A percentile compares a stretch with the other conserved stretches of the same genome.
Conservation (phyloP, 1,284 basidiomycete genomes). For the Schizopora paradoxa region DNA sequence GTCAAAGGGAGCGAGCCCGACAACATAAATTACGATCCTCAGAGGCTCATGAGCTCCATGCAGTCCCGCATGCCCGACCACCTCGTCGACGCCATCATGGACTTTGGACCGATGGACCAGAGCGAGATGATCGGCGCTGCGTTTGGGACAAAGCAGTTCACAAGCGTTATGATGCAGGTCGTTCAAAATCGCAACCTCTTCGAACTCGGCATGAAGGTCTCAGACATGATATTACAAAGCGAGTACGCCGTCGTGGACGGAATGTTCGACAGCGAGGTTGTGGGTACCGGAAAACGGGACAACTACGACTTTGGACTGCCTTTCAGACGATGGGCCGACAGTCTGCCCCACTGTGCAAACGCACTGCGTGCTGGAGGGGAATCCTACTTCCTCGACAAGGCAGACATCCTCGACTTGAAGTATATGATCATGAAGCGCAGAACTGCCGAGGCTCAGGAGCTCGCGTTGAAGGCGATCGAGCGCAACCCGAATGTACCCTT, state of each 20-base stretch:
- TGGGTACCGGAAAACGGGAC: conserved; percentile 36
- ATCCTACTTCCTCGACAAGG: conserved; percentile 38
- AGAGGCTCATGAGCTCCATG: conserved; percentile 29
- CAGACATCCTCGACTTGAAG: conserved; percentile 59
- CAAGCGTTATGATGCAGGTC: conserved; percentile 45
- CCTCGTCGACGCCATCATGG: conserved; percentile 40
- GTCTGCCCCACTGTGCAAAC: conserved; percentile 48
- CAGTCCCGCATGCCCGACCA: conserved; percentile 39
- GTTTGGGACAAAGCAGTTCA: conserved; percentile 36
- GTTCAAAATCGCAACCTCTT: conserved; percentile 43
- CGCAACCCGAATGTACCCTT: conserved; percentile 52
- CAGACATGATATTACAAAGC: conserved; percentile 44
- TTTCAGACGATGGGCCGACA: conserved; percentile 50
- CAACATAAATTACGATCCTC: conserved; percentile 37
- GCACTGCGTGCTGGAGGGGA: conserved; percentile 41
- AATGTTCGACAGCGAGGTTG: conserved; percentile 40
- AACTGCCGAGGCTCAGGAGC: conserved; percentile 36
- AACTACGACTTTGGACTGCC: conserved; percentile 44
- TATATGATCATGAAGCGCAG: conserved; percentile 42
- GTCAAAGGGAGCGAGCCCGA: conserved; percentile 39
- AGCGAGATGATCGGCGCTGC: conserved; percentile 34
- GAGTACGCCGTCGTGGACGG: conserved; percentile 58
- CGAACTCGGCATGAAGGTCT: conserved; percentile 43
- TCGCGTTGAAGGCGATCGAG: conserved; percentile 37
- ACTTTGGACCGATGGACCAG: conserved; percentile 40